A percentile compares a stretch with the other conserved stretches of the same genome.
Conservation (phyloP, 345 rosid species). For the Eucalyptus regnans region DNA sequence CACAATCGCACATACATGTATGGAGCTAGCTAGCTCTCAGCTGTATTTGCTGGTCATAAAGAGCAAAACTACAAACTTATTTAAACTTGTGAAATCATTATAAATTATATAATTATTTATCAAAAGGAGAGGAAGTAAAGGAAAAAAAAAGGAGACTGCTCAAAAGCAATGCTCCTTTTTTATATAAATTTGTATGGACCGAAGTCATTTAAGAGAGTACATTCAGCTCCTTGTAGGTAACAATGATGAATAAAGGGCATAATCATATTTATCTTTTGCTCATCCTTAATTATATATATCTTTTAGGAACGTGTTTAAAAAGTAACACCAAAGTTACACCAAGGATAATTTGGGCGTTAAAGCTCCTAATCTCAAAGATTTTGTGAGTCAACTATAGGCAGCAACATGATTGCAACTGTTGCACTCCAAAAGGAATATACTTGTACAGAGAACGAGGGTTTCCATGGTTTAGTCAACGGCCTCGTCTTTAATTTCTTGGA, state of each 20-base stretch:
- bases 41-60: constrained; percentile 7
- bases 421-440: background rate
- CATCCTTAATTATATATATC: background rate
- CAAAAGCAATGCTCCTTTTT: background rate
- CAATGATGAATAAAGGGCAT: constrained; percentile 7
- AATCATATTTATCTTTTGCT: background rate
- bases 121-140: constrained; percentile 1
- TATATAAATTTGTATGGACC: constrained; percentile 21
- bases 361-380: background rate
- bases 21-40: background rate
- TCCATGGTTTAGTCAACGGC: background rate
- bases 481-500: background rate
- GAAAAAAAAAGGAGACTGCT: background rate
- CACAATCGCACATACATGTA: background rate
- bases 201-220: constrained; percentile 9
- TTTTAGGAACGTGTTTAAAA: background rate
- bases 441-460: constrained; percentile 2
- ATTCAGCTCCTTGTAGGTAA: constrained; percentile 1
- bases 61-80: constrained; percentile 6
- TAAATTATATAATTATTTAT: background rate
- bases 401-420: background rate
- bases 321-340: background rate
- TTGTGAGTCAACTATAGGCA: background rate
- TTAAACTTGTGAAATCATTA: background rate
- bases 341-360: background rate